These are phyloP conservation scores for Aspergillus saccharolyticus DNA, from an alignment of 495 filamentous ascomycete species.

Conservation along the genomic window DNA sequence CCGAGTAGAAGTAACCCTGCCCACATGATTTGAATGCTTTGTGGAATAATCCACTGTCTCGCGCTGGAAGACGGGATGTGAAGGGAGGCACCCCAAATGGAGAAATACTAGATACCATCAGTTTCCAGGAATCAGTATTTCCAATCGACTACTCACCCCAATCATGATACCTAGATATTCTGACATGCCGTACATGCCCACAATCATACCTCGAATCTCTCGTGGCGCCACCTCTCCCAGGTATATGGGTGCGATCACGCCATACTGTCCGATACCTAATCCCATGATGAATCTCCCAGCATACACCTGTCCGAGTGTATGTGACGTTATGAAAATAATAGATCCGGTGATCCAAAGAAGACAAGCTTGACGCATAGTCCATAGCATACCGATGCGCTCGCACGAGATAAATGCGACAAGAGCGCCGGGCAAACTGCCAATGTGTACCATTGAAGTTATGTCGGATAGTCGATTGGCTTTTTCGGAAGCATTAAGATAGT, in stretches of 20 bases:
- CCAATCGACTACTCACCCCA: constrained; percentile 11
- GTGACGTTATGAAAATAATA: constrained; percentile 51
- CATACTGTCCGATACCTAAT: constrained; percentile 55
- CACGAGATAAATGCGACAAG: constrained; percentile 54
- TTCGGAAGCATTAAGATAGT: constrained; percentile 43
- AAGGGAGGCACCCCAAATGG: constrained; percentile 48
- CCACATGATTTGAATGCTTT: constrained; percentile 56
- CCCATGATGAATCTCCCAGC: constrained; percentile 57
- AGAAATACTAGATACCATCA: constrained; percentile 20
- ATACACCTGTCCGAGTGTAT: constrained; percentile 51
- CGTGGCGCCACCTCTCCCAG: constrained; percentile 55
- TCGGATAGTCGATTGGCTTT: constrained; percentile 53
- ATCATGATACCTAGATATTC: constrained; percentile 61
- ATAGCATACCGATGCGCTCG: constrained; percentile 55
- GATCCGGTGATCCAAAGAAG: constrained; percentile 54
- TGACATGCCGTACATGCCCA: constrained; percentile 56
- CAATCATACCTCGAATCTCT: constrained; percentile 47
- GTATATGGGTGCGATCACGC: constrained; percentile 54
- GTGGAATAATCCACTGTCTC: constrained; percentile 51
- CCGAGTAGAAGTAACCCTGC: constrained; percentile 49
- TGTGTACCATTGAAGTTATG: constrained; percentile 60
- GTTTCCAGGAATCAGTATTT: not conserved
- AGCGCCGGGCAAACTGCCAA: constrained; percentile 53
- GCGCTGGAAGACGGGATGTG: constrained; percentile 43
- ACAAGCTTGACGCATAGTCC: constrained; percentile 55